Conservation (phyloP, 768 basidiomycete genomes). For the Termitomyces sp. region DNA sequence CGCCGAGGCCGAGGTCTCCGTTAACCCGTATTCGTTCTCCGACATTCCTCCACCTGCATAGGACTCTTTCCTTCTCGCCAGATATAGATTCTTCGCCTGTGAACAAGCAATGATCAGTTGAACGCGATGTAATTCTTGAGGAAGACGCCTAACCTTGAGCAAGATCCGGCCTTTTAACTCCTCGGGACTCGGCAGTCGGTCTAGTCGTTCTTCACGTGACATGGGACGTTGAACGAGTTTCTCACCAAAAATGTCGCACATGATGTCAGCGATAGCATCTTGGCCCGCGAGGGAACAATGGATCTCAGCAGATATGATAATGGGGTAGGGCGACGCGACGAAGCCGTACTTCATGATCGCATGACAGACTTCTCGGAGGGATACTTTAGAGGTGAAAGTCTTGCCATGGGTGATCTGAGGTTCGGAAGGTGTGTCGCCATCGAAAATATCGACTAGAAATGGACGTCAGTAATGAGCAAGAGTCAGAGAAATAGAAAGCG, state of each 20-base stretch:
- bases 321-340: conserved; percentile 87
- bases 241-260: conserved; percentile 43
- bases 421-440: conserved; percentile 61
- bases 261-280: conserved; percentile 42
- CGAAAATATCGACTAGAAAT: conserved; percentile 80
- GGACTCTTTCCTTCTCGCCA: conserved; percentile 23
- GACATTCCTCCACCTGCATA: conserved; percentile 8
- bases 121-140: background rate
- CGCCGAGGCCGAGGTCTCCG: conserved; percentile 17
- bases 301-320: conserved; percentile 96
- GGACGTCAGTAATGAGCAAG: conserved; percentile 10
- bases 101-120: background rate
- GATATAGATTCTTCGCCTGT: conserved; percentile 74
- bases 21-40: conserved; percentile 18
- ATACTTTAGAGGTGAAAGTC: conserved; percentile 83
- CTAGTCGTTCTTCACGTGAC: conserved; percentile 34
- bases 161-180: conserved; percentile 76
- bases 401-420: conserved; percentile 93
- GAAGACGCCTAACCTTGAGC: conserved; percentile 56
- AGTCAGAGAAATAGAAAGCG: conserved; percentile 21
- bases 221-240: conserved; percentile 24
- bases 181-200: conserved; percentile 80
- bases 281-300: conserved; percentile 70
- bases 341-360: conserved; percentile 93
- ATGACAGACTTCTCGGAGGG: conserved; percentile 76